A percentile compares a stretch with the other conserved stretches of the same genome.
Conservation (phyloP, 306 rosid species). For the Ormosia emarginata region DNA sequence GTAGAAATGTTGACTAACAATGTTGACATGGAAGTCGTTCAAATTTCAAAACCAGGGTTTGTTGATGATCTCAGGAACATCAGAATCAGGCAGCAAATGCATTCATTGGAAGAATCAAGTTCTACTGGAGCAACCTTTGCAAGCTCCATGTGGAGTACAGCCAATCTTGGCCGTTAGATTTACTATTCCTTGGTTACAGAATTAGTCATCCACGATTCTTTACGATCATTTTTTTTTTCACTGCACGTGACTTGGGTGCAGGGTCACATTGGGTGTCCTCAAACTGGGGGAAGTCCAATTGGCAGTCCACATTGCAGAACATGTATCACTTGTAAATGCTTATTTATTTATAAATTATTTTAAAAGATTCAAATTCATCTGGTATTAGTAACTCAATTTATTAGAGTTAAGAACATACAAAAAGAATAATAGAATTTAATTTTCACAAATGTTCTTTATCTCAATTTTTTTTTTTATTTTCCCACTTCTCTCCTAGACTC, state of each 20-base stretch:
- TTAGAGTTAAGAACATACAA: no score
- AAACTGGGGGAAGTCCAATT: not conserved
- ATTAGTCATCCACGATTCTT: not conserved
- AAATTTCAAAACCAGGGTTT: conserved; percentile 60
- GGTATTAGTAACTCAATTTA: no score
- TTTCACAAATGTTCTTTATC: no score
- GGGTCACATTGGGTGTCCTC: not conserved
- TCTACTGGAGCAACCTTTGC: not conserved
- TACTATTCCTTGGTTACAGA: not conserved
- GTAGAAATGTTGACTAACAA: conserved; percentile 48
- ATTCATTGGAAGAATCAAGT: conserved; percentile 27
- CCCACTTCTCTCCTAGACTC: no score
- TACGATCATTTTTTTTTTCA: not conserved
- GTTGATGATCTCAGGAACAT: conserved; percentile 54
- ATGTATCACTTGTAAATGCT: no score
- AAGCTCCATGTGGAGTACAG: conserved; percentile 11
- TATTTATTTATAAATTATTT: no score
- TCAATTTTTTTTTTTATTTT: no score
- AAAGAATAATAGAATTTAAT: no score
- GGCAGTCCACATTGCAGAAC: not conserved
- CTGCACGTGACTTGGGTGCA: not conserved
- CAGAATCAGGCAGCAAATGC: conserved; percentile 22
- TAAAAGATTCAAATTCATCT: no score
- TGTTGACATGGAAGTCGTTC: conserved; percentile 16
- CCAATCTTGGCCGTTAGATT: conserved; percentile 25